Percentiles rank a stretch among this genome's conserved stretches.
These are phyloP conservation scores for Irpex lacteus DNA, from an alignment of 1,284 basidiomycete species.

Conservation along the genomic window DNA sequence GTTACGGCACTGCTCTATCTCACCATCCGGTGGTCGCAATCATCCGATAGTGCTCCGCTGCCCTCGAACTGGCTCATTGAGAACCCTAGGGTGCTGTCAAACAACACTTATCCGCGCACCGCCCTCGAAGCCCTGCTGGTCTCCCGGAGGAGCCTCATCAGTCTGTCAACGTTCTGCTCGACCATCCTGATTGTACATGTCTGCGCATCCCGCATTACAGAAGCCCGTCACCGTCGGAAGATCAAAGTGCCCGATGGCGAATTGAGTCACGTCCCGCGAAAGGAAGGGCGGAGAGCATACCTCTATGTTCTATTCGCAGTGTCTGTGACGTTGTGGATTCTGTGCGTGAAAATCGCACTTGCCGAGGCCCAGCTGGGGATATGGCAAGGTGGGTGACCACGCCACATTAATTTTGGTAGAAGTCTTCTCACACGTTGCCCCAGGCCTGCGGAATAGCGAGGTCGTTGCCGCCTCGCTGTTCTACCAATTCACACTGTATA, in stretches of 20 bases:
- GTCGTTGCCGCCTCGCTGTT: constrained; percentile 74
- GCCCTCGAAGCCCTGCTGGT: constrained; percentile 63
- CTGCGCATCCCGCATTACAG: constrained; percentile 70
- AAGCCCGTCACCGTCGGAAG: constrained; percentile 47
- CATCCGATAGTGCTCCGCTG: constrained; percentile 30
- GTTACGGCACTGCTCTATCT: constrained; percentile 62
- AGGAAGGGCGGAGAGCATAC: constrained; percentile 57
- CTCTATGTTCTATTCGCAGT: constrained; percentile 64
- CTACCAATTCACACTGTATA: constrained; percentile 91
- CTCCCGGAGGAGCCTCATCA: constrained; percentile 73
- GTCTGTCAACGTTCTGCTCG: constrained; percentile 78
- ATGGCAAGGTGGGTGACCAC: constrained; percentile 58
- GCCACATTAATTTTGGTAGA: not conserved
- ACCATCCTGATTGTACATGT: constrained; percentile 78
- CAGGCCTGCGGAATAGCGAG: constrained; percentile 82
- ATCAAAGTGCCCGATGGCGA: constrained; percentile 55
- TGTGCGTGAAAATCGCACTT: constrained; percentile 48
- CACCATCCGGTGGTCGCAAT: constrained; percentile 34
- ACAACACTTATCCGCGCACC: constrained; percentile 35
- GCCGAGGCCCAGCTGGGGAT: constrained; percentile 43
- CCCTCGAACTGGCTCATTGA: constrained; percentile 78
- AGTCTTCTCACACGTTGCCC: not conserved
- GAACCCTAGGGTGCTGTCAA: constrained; percentile 49
- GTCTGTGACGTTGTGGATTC: constrained; percentile 44
- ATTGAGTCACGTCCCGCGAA: constrained; percentile 72